Conservation (phyloP, 805 yeast genomes). For the Hemisphaericaspora nanyangensis region DNA sequence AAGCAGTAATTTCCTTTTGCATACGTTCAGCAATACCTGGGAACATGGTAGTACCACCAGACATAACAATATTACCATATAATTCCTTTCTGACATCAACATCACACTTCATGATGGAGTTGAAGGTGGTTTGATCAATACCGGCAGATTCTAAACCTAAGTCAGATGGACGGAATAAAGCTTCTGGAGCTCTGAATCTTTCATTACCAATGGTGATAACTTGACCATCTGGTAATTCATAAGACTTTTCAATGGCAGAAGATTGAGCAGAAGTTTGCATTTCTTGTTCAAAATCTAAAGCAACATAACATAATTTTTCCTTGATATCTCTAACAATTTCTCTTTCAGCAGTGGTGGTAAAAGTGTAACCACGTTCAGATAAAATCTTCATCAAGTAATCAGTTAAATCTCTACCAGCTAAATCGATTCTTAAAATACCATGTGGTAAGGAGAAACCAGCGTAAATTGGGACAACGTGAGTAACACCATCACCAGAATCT, state of each 20-base stretch:
- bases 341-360: conserved; percentile 99
- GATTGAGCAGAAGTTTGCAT: conserved; percentile 99
- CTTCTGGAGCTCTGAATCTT: conserved; percentile 99
- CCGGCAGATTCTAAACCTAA: conserved; percentile 92
- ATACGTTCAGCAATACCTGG: conserved; percentile 99
- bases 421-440: conserved; percentile 97
- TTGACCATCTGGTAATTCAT: conserved; percentile 99
- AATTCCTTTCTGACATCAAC: conserved; percentile 98
- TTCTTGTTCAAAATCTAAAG: conserved; percentile 98
- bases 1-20: conserved; percentile 99
- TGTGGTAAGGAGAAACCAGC: conserved; percentile 99
- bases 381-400: conserved; percentile 98
- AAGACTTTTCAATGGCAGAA: conserved; percentile 95
- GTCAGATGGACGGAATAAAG: conserved; percentile 97
- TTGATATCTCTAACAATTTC: conserved; percentile 93
- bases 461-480: conserved; percentile 99
- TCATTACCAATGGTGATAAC: conserved; percentile 99
- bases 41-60: conserved; percentile 99
- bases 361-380: conserved; percentile 97
- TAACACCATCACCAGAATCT: conserved; percentile 99
- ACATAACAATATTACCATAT: conserved; percentile 98
- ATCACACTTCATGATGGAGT: conserved; percentile 97
- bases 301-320: conserved; percentile 98
- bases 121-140: conserved; percentile 96
- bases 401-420: conserved; percentile 99